Percentiles rank a stretch among this genome's conserved stretches.
These are phyloP conservation scores for Podospora conica DNA, from an alignment of 495 filamentous ascomycete genomes.

Conservation along the genomic window DNA sequence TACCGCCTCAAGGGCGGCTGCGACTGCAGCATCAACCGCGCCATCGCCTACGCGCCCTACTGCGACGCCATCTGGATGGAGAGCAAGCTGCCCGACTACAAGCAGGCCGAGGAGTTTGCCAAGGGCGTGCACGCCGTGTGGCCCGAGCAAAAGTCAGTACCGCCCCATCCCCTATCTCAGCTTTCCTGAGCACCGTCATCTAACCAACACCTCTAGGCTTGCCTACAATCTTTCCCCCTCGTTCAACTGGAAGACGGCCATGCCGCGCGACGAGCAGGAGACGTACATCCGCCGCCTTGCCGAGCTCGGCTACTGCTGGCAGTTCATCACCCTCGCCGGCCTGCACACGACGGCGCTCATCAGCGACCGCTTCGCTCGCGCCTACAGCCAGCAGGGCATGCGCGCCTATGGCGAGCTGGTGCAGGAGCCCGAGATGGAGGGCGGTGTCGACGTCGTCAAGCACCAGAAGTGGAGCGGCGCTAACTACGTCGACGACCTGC, in stretches of 20 bases:
- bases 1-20: constrained; percentile 90
- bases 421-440: constrained; percentile 94
- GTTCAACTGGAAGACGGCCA: constrained; percentile 99
- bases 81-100: constrained; percentile 88
- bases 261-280: constrained; percentile 87
- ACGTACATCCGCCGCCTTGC: constrained; percentile 92
- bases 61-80: constrained; percentile 99
- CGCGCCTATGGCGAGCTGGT: constrained; percentile 93
- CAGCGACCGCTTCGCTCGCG: constrained; percentile 77
- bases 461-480: constrained; percentile 99
- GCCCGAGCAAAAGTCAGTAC: constrained; percentile 87
- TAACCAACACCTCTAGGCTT: constrained; percentile 48
- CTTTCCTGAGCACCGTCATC: background rate
- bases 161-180: background rate
- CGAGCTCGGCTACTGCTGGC: constrained; percentile 92
- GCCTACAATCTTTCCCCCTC: constrained; percentile 97
- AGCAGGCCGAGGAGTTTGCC: constrained; percentile 90
- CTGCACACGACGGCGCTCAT: constrained; percentile 93
- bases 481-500: constrained; percentile 84
- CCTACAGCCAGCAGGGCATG: constrained; percentile 80
- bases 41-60: constrained; percentile 88
- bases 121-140: constrained; percentile 88
- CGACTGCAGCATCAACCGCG: constrained; percentile 85
- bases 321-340: constrained; percentile 99
- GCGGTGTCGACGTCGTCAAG: constrained; percentile 85